Evolutionary conservation across 176 grass and related monocot genomes (phyloP).

Genomic region (Alloteropsis semialata): DNA sequence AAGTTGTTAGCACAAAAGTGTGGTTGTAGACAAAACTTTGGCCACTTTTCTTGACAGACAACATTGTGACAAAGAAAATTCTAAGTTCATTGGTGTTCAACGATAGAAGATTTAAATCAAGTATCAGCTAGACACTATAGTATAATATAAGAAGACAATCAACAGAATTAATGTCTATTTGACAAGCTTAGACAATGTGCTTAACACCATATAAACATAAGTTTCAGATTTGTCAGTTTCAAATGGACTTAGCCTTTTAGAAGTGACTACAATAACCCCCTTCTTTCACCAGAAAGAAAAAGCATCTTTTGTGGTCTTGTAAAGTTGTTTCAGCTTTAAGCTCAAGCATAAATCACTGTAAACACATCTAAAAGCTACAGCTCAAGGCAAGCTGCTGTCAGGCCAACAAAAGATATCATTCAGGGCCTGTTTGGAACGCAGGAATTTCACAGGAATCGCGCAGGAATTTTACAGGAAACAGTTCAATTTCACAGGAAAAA

Average conservation of each 20-base stretch:
- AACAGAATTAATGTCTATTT: not conserved
- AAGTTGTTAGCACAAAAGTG: no score
- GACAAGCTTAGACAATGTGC: not conserved
- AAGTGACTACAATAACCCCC: not conserved
- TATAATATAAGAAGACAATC: not conserved
- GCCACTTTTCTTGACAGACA: constrained; percentile 27
- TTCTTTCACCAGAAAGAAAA: not conserved
- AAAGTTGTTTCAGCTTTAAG: not conserved
- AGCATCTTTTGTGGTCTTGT: not conserved
- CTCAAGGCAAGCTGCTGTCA: no score
- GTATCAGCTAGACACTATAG: not conserved
- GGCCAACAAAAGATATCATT: no score
- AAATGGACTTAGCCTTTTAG: not conserved
- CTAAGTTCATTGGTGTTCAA: not conserved
- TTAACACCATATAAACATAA: no score
- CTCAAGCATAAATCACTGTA: not conserved
- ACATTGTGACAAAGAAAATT: constrained; percentile 48
- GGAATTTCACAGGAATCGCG: no score
- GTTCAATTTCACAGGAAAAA: no score
- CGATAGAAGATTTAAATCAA: not conserved
- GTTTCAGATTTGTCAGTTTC: not conserved
- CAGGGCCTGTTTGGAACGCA: no score
- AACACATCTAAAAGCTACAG: no score
- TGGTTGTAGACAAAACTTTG: constrained; percentile 56
- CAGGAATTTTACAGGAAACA: no score